Evolutionary conservation across 176 grass and related monocot genomes (phyloP), one percentile per base, ranked within the genome.

Genomic region (Musa acuminata): DNA sequence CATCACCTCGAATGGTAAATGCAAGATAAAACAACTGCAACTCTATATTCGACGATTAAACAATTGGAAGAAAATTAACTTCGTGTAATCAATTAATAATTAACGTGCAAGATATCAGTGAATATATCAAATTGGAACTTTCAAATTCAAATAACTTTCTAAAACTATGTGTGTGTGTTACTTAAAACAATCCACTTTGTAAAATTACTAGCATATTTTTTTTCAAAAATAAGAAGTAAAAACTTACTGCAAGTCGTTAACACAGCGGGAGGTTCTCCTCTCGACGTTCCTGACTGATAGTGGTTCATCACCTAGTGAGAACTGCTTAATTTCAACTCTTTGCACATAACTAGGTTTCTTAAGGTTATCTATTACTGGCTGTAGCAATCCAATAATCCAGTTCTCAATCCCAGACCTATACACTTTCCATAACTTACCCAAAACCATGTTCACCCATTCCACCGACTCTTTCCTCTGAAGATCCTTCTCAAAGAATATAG

Each of bases 381-480:
- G 95, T 6, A 98, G 88, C 82, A 93, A 78, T 8, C 90, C 94
- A 62, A 93, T 77, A 64, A 98, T 93, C 94, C 90, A 98, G 73
- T 91, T 77, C 84, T 98, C 94, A 11, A 98, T 87, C 79, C 88
- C 90, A 2, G 94, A 83, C 53, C 84, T 90, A 75, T 98, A 98
- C 6, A 98, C 94, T 80, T 98, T 98, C 94, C 94, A 98, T 1
- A 98, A 85, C 79, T 98, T 98, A 1, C 86, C 90, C 25, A 98
- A 89, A 49, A 98, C 90, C 94, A 98, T 98, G 87, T 98, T 98
- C 77, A 98, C 94, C 94, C 94, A 98, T 83, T 98, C 94, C 23
- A 98, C 94, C 0, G 94, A 93, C 79, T 98, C 94, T 84, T 98
- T 98, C 77, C 94, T 89, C 85, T 93, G 94, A 78, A 98, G 84